Evolutionary conservation across 495 filamentous ascomycete species (phyloP).

Genomic region (Massariosphaeria phaeospora): DNA sequence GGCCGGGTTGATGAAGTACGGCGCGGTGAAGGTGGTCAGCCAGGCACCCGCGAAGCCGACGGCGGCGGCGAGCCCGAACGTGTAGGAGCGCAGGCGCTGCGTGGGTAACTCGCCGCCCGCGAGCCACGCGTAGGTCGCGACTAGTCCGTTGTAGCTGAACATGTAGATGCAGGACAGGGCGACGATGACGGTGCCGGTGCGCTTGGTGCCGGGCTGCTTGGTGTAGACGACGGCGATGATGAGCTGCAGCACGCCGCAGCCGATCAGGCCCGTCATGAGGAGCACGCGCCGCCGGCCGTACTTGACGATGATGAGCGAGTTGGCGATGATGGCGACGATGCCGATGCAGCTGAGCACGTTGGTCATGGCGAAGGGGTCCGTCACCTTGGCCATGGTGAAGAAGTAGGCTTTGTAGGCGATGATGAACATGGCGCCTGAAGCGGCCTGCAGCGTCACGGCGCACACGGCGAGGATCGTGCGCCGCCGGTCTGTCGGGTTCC

Average conservation of each 20-base stretch:
- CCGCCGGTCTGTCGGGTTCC: slow-evolving; percentile 50
- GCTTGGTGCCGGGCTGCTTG: slow-evolving; percentile 42
- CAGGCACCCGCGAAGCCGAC: slow-evolving; percentile 53
- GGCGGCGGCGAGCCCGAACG: slow-evolving; percentile 53
- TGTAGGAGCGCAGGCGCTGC: slow-evolving; percentile 53
- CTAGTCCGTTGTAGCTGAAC: slow-evolving; percentile 52
- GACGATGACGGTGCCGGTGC: slow-evolving; percentile 52
- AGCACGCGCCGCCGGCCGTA: slow-evolving; percentile 53
- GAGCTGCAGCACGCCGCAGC: slow-evolving; percentile 54
- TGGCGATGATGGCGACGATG: slow-evolving; percentile 53
- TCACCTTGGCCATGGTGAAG: slow-evolving; percentile 58
- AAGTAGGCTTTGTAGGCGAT: slow-evolving; percentile 62
- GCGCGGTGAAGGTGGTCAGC: slow-evolving; percentile 56
- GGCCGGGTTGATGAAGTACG: slow-evolving; percentile 59
- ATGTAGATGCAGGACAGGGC: slow-evolving; percentile 54
- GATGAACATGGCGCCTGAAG: slow-evolving; percentile 58
- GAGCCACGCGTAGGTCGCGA: slow-evolving; percentile 57
- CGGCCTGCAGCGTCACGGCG: slow-evolving; percentile 53
- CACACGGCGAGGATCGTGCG: slow-evolving; percentile 49
- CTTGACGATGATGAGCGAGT: slow-evolving; percentile 51
- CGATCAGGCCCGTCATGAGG: slow-evolving; percentile 47
- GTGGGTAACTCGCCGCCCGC: slow-evolving; percentile 56
- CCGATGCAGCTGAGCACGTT: slow-evolving; percentile 54
- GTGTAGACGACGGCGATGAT: slow-evolving; percentile 54
- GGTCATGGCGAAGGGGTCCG: slow-evolving; percentile 55